Base-by-base conservation (phyloP, 371 early-diverging fungal species). In the Rhizopus microsporus region DNA sequence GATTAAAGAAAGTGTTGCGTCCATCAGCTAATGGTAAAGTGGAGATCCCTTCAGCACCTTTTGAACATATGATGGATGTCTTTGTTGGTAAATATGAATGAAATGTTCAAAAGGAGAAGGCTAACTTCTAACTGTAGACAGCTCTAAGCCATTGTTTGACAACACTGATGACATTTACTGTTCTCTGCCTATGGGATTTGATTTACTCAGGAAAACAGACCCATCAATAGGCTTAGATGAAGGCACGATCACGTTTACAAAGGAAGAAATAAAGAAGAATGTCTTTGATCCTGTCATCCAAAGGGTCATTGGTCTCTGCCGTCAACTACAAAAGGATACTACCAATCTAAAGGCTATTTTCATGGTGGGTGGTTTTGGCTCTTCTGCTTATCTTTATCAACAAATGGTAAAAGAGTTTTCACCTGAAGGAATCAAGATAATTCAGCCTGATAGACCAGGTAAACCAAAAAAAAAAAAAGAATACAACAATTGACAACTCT, bases 131-230 rank as follows among this genome's bases (percentile, higher is more conserved):
- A 31, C 32, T 30, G 10, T 54, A 72, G 75, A 77, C 40, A 69
- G 56, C 23, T 62, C 78, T 48, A 81, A 81, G 51, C 84, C 81
- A 2, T 61, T 69, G 10, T 81, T 83, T 58, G 84, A 83, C 56
- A 82, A 82, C 6, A 72, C 75, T 1, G 84, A 83, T 31, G 82
- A 77, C 43, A 63, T 75, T 13, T 80, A 74, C 52, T 44, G 80
- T 60, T 63, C 71, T 29, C 51, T 83, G 10, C 78, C 83, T 10
- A 78, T 81, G 56, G 73, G 69, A 17, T 68, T 77, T 42, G 81
- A 78, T 10, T 52, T 78, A 10, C 64, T 69, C 7, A 72, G 74
- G 13, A 65, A 74, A 29, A 76, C 76, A 3, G 70, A 78, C 30
- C 65, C 67, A 29, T 67, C 76, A 0, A 75, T 83, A 56, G 85